Conservation (phyloP, 2,329 filamentous ascomycete genomes). For the Aaosphaeria arxii region DNA sequence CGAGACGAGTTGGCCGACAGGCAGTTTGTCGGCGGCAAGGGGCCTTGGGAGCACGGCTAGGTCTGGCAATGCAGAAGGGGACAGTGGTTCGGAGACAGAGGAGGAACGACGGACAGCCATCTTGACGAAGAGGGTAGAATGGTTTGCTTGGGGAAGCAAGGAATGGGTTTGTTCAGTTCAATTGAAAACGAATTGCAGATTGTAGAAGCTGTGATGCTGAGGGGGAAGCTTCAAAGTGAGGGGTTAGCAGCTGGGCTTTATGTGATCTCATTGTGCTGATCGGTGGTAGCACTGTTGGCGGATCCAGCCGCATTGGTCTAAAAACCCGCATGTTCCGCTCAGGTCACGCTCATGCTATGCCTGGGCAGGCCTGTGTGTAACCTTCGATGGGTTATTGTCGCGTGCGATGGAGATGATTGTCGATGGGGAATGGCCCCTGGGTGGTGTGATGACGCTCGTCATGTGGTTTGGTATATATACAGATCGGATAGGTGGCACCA, state of each 20-base stretch:
- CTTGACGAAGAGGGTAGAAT: conserved; percentile 5
- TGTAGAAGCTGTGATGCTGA: background rate
- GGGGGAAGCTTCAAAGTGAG: conserved; percentile 22
- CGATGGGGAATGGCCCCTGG: no score
- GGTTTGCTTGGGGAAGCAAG: background rate
- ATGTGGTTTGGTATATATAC: no score
- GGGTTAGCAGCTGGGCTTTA: conserved; percentile 29
- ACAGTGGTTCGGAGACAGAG: conserved; percentile 24
- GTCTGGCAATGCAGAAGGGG: conserved; percentile 29
- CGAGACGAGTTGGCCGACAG: conserved; percentile 32
- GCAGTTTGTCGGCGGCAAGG: conserved; percentile 20
- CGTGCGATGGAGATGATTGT: no score
- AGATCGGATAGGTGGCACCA: no score
- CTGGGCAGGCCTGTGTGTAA: no score
- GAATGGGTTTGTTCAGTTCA: background rate
- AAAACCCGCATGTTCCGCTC: conserved; percentile 8
- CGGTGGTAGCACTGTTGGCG: conserved; percentile 12
- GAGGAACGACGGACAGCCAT: conserved; percentile 12
- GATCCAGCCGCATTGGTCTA: conserved; percentile 10
- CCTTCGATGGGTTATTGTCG: no score
- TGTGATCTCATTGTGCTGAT: conserved; percentile 31
- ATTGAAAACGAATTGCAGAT: background rate
- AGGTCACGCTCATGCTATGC: conserved; percentile 28
- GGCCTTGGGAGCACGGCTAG: conserved; percentile 28
- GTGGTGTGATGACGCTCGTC: no score